Evolutionary conservation across 129 eudicot species (phyloP), one percentile per base, ranked within the genome.

Genomic region (Helichrysum umbraculigerum): DNA sequence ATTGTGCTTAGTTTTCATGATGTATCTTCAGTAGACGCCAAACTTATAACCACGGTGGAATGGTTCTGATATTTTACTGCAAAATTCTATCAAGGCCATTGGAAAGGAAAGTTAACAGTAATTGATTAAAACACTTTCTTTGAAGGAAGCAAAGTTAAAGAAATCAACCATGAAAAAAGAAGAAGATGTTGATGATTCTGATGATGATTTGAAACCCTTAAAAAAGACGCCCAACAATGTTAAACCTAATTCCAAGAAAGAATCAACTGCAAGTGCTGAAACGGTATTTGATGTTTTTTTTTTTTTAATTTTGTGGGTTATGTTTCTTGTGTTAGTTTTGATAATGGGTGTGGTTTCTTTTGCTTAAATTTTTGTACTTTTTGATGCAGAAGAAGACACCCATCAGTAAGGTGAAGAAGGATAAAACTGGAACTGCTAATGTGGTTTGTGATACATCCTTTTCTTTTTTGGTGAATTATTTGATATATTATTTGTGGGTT

Each of bases 61-160:
- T 63, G 71, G n/a, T 30, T 73, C 57, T 25, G 28, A 25, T 25
- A 25, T 25, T 25, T 25, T 15, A 52, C 16, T 17, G 5, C 20
- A 52, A 52, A 14, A 39, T 39, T 11, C 44, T 39, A 39, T 52
- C 10, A 52, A 52, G 59, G 6, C 59, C 60, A 17, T 5, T n/a
- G 22, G 19, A 54, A 17, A 54, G 60, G 60, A 54, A 54, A 54
- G 7, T 29, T 29, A 29, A 28, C 1, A 21, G 63, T 33, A 14
- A 50, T 51, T 64, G 65, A 65, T 47, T 47, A 19, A 39, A 59
- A n/a, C n/a, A n/a, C n/a, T n/a, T n/a, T n/a, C n/a, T n/a, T n/a
- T n/a, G n/a, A n/a, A n/a, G n/a, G 75, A 66, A 10, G 66, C 88
- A 32, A 83, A 82, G 66, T 72, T 32, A 12, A 89, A 83, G 86